Evolutionary conservation across 306 rosid species (phyloP).

Genomic region (Coriaria nepalensis): DNA sequence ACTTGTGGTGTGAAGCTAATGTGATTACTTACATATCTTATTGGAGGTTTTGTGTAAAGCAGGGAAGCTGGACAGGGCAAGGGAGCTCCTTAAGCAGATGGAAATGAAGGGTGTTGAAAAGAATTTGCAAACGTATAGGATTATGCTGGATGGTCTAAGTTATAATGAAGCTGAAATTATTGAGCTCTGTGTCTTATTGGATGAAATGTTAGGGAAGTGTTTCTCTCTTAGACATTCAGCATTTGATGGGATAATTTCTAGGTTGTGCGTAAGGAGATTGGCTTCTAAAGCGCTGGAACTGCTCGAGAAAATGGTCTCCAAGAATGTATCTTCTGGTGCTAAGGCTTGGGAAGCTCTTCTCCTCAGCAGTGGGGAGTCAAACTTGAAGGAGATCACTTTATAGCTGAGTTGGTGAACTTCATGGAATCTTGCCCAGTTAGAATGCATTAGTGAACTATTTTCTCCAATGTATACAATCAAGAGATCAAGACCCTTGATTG

Average conservation of each 20-base stretch:
- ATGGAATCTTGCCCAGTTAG: slow-evolving; percentile 9
- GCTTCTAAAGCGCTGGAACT: slow-evolving; percentile 31
- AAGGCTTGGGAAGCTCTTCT: slow-evolving; percentile 53
- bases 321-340: slow-evolving; percentile 31
- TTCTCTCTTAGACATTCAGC: slow-evolving; percentile 31
- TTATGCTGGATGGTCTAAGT: slow-evolving; percentile 47
- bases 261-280: slow-evolving; percentile 44
- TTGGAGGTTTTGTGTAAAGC: slow-evolving; percentile 32
- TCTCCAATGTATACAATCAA: too few relatives aligned
- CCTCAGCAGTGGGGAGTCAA: slow-evolving; percentile 22
- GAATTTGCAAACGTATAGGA: slow-evolving; percentile 42
- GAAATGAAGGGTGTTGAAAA: slow-evolving; percentile 33
- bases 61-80: slow-evolving; percentile 28
- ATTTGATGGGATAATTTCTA: slow-evolving; percentile 37
- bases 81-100: slow-evolving; percentile 42
- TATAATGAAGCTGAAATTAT: slow-evolving; percentile 26
- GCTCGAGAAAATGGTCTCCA: slow-evolving; percentile 29
- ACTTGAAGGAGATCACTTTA: slow-evolving; percentile 25
- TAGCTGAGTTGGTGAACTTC: slow-evolving; percentile 24
- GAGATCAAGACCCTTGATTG: too few relatives aligned
- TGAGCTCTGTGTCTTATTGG: slow-evolving; percentile 45
- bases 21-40: slow-evolving; percentile 53
- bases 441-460: not conserved
- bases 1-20: slow-evolving; percentile 54
- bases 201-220: slow-evolving; percentile 48